phyloP scores from a whole-genome alignment of 2,329 filamentous ascomycete species.

The Ceratocystis diversiconidia region DNA sequence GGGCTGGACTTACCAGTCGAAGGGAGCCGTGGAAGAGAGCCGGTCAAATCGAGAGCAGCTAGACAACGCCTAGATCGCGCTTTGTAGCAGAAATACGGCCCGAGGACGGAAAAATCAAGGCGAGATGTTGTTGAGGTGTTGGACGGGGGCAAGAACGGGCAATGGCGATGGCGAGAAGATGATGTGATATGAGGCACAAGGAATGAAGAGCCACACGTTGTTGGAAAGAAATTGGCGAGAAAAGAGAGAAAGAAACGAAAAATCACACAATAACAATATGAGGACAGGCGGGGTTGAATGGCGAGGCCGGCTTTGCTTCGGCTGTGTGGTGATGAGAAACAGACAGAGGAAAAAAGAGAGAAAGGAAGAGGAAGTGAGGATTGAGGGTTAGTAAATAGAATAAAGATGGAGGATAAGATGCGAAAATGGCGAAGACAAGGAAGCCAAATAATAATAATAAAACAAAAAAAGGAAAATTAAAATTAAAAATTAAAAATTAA shows the following conservation, averaged over 20 bases:
- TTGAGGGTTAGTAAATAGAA: neutral
- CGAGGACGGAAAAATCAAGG: neutral
- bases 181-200: neutral
- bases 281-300: no score
- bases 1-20: neutral
- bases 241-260: neutral
- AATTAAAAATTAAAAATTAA: neutral
- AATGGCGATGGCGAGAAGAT: neutral
- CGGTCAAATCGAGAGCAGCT: no score
- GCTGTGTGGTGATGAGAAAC: no score
- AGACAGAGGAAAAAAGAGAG: no score
- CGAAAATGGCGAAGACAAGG: neutral
- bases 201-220: neutral
- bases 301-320: no score
- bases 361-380: neutral
- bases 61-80: no score
- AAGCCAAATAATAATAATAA: neutral
- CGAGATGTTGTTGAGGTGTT: neutral
- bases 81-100: no score
- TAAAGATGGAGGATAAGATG: neutral
- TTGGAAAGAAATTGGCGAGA: neutral
- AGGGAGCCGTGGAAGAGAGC: no score
- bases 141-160: neutral
- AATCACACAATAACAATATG: neutral
- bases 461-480: neutral